Conservation (phyloP, 2,329 filamentous ascomycete genomes). For the Aotearoamyces nothofagi region DNA sequence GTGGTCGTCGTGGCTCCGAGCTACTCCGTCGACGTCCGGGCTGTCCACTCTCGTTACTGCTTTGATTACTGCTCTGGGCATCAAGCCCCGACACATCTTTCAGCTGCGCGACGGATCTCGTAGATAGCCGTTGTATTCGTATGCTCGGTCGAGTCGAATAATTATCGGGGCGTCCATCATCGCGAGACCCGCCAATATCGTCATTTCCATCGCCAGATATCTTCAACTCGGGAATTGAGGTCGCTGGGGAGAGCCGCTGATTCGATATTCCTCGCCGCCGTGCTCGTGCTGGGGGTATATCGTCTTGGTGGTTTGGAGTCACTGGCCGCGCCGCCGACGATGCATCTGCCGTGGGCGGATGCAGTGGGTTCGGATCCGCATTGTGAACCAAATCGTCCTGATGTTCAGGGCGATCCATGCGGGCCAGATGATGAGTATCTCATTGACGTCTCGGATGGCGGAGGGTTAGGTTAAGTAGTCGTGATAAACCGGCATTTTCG, state of each 20-base stretch:
- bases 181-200: background rate
- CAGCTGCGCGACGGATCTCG: background rate
- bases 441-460: background rate
- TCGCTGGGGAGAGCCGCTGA: no score
- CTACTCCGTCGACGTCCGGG: conserved; percentile 1
- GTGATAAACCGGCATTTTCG: conserved; percentile 1
- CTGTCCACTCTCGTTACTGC: background rate
- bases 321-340: no score
- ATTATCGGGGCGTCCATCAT: background rate
- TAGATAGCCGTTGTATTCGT: background rate
- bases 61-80: background rate
- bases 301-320: no score
- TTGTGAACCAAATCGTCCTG: background rate
- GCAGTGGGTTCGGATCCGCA: background rate
- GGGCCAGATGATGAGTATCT: background rate
- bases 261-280: no score
- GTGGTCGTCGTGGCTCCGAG: conserved; percentile 1
- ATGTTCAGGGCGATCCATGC: background rate
- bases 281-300: no score
- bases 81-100: no score
- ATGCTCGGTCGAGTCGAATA: background rate
- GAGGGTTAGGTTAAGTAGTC: background rate
- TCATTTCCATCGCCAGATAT: no score
- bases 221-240: no score
- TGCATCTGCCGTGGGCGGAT: background rate